These are phyloP conservation scores for Fraxinus platypoda DNA, from an alignment of 305 asterid genomes.

Conservation along the genomic window DNA sequence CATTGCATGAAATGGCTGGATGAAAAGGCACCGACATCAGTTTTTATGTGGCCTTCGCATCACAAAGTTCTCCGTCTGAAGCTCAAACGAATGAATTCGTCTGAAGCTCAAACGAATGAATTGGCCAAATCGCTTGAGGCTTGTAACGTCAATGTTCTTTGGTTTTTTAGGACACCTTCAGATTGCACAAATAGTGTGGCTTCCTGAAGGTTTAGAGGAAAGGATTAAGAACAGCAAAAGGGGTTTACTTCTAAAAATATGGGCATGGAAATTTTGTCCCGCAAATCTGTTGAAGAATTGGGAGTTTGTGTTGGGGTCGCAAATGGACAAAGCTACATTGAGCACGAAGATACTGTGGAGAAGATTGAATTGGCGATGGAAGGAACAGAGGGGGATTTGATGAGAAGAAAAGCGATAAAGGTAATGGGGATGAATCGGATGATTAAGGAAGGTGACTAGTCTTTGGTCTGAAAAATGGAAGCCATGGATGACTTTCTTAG, in stretches of 20 bases:
- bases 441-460: background rate
- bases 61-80: conserved; percentile 26
- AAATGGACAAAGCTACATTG: conserved; percentile 8
- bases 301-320: conserved; percentile 26
- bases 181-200: too few relatives aligned
- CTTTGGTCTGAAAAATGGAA: background rate
- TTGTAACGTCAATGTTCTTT: conserved; percentile 22
- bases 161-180: conserved; percentile 27
- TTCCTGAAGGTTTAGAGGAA: conserved; percentile 12
- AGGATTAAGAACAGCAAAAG: background rate
- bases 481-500: conserved; percentile 26
- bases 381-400: conserved; percentile 15
- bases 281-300: conserved; percentile 26
- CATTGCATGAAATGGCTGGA: conserved; percentile 31
- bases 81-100: conserved; percentile 16
- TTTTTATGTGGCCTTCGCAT: conserved; percentile 35
- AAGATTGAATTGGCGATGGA: conserved; percentile 27
- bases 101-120: conserved; percentile 13
- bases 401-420: conserved; percentile 20
- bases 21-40: conserved; percentile 21
- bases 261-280: conserved; percentile 33
- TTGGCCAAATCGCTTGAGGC: conserved; percentile 32
- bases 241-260: conserved; percentile 17
- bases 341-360: conserved; percentile 7
- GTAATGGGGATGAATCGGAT: conserved; percentile 17